These are phyloP conservation scores for Cordyceps cateniannulata DNA, from an alignment of 2,329 filamentous ascomycete genomes.

Conservation along the genomic window DNA sequence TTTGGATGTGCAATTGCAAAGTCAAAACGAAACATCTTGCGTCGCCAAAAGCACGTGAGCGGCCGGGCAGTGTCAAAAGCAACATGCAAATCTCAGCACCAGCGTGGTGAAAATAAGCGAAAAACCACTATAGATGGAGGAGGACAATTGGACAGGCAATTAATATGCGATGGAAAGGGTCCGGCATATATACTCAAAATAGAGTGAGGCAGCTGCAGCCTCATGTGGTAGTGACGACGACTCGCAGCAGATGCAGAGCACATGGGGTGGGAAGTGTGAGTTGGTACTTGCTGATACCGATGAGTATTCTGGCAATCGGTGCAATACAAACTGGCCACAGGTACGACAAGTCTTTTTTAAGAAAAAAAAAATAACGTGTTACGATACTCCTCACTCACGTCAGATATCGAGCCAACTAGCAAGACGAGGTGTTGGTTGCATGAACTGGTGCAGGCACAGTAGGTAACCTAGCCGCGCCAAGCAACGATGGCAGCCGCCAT, in stretches of 20 bases:
- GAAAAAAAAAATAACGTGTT: no score
- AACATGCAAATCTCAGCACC: not conserved
- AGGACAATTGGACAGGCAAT: not conserved
- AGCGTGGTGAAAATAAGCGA: not conserved
- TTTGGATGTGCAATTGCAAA: not conserved
- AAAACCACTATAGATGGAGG: not conserved
- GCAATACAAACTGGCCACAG: no score
- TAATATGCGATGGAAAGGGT: not conserved
- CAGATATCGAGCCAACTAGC: not conserved
- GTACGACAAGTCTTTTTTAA: no score
- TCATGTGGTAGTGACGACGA: not conserved
- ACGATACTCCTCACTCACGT: no score
- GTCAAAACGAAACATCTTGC: not conserved
- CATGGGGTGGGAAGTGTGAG: not conserved
- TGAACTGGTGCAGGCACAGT: no score
- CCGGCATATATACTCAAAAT: not conserved
- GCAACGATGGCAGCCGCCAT: slow-evolving; percentile 5
- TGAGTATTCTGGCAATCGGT: no score
- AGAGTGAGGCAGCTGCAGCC: not conserved
- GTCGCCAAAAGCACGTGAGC: not conserved
- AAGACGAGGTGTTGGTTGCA: not conserved
- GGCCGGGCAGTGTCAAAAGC: not conserved
- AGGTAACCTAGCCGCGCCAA: slow-evolving; percentile 2
- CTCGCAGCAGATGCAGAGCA: not conserved
- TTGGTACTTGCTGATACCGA: not conserved